These are phyloP conservation scores for Fusarium concolor DNA, from an alignment of 2,329 filamentous ascomycete genomes.

Conservation along the genomic window DNA sequence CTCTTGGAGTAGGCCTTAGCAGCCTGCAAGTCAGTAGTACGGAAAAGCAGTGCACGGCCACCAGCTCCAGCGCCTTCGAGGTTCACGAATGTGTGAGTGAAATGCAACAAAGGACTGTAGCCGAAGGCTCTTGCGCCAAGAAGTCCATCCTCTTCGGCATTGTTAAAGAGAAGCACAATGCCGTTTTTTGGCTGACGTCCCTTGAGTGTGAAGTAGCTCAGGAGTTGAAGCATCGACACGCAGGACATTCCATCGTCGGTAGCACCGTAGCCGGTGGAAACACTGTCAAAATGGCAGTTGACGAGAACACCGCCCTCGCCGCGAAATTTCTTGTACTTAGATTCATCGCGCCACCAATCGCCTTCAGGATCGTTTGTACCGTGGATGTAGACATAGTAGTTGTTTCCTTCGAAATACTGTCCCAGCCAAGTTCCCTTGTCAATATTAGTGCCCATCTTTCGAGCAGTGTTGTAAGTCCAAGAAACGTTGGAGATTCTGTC, in stretches of 20 bases:
- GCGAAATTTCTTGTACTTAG: slow-evolving; percentile 58
- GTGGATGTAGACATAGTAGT: slow-evolving; percentile 91
- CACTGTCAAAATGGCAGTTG: slow-evolving; percentile 95
- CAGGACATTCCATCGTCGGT: slow-evolving; percentile 95
- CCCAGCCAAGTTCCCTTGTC: slow-evolving; percentile 52
- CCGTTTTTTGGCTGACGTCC: slow-evolving; percentile 81
- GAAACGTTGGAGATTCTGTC: slow-evolving; percentile 85
- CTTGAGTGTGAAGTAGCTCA: slow-evolving; percentile 83
- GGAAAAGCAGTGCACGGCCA: slow-evolving; percentile 86
- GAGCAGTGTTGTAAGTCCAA: slow-evolving; percentile 53
- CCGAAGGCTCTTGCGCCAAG: slow-evolving; percentile 89
- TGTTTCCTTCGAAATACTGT: slow-evolving; percentile 92
- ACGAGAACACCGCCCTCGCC: slow-evolving; percentile 84
- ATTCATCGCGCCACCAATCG: slow-evolving; percentile 74
- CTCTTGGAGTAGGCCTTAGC: slow-evolving; percentile 80
- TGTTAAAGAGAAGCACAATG: slow-evolving; percentile 89
- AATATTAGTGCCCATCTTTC: slow-evolving; percentile 33
- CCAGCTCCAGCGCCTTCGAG: slow-evolving; percentile 95
- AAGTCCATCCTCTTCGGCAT: slow-evolving; percentile 93
- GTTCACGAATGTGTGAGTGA: slow-evolving; percentile 91
- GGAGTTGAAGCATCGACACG: slow-evolving; percentile 84
- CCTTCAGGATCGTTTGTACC: slow-evolving; percentile 79
- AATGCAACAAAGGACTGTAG: slow-evolving; percentile 81
- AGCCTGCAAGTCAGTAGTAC: slow-evolving; percentile 87
- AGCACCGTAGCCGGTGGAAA: slow-evolving; percentile 90